A percentile compares a stretch with the other conserved stretches of the same genome.
These are phyloP conservation scores for Sporobolomyces phaffii DNA, from an alignment of 768 basidiomycete genomes.

Conservation along the genomic window DNA sequence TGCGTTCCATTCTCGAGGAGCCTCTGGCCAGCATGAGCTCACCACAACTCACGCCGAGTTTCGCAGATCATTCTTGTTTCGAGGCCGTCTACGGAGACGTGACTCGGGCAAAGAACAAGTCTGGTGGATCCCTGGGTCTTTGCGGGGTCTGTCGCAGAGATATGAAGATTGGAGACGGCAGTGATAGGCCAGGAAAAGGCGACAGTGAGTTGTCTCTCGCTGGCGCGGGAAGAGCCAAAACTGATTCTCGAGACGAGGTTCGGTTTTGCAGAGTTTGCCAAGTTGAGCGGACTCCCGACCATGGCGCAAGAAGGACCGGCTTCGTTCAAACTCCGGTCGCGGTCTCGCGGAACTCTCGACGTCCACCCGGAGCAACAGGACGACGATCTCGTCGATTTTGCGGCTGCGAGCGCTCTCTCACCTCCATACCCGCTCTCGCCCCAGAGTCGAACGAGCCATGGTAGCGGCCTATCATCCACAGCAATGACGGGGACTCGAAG, in stretches of 20 bases:
- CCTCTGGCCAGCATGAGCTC: too few species aligned
- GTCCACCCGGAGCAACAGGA: slow-evolving; percentile 62
- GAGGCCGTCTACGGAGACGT: slow-evolving; percentile 91
- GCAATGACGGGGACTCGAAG: not conserved
- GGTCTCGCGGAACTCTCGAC: slow-evolving; percentile 41
- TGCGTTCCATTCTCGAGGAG: slow-evolving; percentile 56
- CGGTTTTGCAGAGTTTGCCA: slow-evolving; percentile 68
- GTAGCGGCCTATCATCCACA: slow-evolving; percentile 13
- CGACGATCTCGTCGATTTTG: slow-evolving; percentile 66
- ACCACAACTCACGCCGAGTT: too few species aligned
- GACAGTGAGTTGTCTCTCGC: slow-evolving; percentile 61
- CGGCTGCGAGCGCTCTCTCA: slow-evolving; percentile 50
- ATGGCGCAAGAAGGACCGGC: slow-evolving; percentile 41
- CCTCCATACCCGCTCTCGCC: not conserved
- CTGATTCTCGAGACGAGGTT: not conserved
- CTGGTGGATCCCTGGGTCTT: slow-evolving; percentile 59
- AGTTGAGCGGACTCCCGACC: slow-evolving; percentile 81
- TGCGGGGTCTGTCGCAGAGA: slow-evolving; percentile 95
- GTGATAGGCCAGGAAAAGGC: slow-evolving; percentile 57
- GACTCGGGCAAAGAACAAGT: slow-evolving; percentile 56
- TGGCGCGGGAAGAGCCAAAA: not conserved
- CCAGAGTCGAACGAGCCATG: not conserved
- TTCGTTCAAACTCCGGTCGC: slow-evolving; percentile 43
- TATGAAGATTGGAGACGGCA: slow-evolving; percentile 90
- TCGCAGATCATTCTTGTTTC: slow-evolving; percentile 71